Conservation (phyloP, 2,329 filamentous ascomycete genomes). For the Cladosporium phlei region DNA sequence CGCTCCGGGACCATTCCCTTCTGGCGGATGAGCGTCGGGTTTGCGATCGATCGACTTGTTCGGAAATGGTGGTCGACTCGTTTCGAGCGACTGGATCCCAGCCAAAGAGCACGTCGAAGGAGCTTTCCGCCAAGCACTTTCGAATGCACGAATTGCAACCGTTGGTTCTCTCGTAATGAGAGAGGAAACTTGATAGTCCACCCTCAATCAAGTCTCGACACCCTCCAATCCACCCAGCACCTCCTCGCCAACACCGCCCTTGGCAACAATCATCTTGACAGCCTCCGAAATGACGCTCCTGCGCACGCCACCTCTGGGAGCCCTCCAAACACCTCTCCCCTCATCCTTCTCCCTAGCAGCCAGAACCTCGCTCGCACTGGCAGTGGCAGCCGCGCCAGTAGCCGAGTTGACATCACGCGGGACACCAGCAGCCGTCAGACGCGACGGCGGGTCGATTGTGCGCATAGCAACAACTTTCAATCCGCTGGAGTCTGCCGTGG, state of each 20-base stretch:
- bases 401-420: constrained; percentile 45
- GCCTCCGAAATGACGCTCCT: constrained; percentile 67
- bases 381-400: constrained; percentile 35
- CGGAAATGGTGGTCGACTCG: too few relatives aligned
- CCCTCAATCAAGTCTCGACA: constrained; percentile 51
- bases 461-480: constrained; percentile 40
- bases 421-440: constrained; percentile 45
- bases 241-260: constrained; percentile 78
- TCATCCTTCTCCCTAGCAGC: constrained; percentile 48
- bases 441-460: constrained; percentile 47
- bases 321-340: constrained; percentile 67
- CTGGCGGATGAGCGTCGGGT: background rate
- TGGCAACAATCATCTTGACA: constrained; percentile 69
- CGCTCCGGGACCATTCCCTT: too few relatives aligned
- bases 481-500: constrained; percentile 53
- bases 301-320: constrained; percentile 77
- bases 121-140: too few relatives aligned
- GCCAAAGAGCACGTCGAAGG: too few relatives aligned
- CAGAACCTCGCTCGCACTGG: constrained; percentile 37
- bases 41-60: background rate
- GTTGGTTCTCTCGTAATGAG: too few relatives aligned
- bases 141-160: too few relatives aligned
- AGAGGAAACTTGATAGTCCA: background rate
- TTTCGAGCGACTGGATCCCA: too few relatives aligned
- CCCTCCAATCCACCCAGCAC: constrained; percentile 75